phyloP scores from a whole-genome alignment of 2,329 filamentous ascomycete species.

The Calonectria pteridis region DNA sequence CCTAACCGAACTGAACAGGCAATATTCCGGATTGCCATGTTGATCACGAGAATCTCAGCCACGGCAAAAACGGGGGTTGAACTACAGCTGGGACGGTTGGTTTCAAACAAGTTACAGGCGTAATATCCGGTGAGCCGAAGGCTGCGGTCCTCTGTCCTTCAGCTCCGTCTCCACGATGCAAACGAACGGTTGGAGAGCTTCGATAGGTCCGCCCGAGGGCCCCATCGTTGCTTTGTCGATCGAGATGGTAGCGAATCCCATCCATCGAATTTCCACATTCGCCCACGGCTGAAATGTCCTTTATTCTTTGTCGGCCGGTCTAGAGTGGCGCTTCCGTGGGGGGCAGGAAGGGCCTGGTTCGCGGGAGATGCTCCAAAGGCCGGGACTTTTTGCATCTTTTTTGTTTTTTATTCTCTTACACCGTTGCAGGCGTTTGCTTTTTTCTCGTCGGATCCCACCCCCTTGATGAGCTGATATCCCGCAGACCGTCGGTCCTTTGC shows the following conservation, averaged over 20 bases:
- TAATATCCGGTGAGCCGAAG: background rate
- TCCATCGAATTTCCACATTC: constrained; percentile 16
- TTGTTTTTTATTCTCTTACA: background rate
- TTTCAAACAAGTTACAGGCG: background rate
- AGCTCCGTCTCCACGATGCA: background rate
- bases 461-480: constrained; percentile 18
- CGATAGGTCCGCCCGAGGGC: background rate
- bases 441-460: constrained; percentile 28
- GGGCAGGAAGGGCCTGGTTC: background rate
- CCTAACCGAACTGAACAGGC: background rate
- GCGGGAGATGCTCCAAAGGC: background rate
- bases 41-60: background rate
- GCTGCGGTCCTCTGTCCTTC: background rate
- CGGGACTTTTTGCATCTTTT: background rate
- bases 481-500: background rate
- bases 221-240: constrained; percentile 1
- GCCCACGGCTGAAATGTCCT: background rate
- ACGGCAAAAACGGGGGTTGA: background rate
- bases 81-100: background rate
- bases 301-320: background rate
- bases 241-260: constrained; percentile 8
- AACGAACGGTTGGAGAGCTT: background rate
- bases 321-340: constrained; percentile 10
- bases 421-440: constrained; percentile 33
- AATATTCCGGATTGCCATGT: background rate